phyloP scores from a whole-genome alignment of 2,329 filamentous ascomycete genomes.

The Penicillium glabrum region DNA sequence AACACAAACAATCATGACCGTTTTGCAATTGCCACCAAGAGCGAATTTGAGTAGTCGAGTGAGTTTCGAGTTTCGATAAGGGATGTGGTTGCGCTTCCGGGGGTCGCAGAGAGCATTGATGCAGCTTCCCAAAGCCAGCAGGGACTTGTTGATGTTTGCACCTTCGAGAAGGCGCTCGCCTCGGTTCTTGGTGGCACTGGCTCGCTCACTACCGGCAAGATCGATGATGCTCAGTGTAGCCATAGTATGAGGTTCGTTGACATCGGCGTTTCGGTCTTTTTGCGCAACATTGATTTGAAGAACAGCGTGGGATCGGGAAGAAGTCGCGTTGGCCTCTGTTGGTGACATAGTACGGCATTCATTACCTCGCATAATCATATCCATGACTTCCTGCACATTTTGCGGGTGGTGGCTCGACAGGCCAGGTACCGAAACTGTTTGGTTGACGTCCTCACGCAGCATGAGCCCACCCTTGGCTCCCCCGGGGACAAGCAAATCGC shows the following conservation, averaged over 20 bases:
- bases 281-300: constrained; percentile 95
- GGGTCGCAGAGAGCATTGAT: constrained; percentile 98
- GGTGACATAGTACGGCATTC: constrained; percentile 93
- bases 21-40: constrained; percentile 95
- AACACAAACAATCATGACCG: constrained; percentile 99
- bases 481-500: constrained; percentile 84
- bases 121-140: constrained; percentile 90
- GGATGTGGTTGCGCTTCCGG: constrained; percentile 87
- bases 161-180: constrained; percentile 89
- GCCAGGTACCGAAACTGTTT: constrained; percentile 86
- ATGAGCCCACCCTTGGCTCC: constrained; percentile 82
- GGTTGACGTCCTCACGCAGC: constrained; percentile 91
- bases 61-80: constrained; percentile 96
- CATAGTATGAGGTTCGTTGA: constrained; percentile 96
- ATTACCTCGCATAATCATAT: constrained; percentile 96
- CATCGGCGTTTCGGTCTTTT: constrained; percentile 86
- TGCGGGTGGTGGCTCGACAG: constrained; percentile 88
- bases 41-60: constrained; percentile 96
- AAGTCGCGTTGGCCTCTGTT: constrained; percentile 95
- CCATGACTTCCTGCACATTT: constrained; percentile 96
- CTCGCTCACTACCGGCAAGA: constrained; percentile 90
- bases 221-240: constrained; percentile 98
- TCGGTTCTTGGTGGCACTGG: constrained; percentile 93
- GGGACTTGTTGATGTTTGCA: constrained; percentile 98
- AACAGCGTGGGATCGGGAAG: constrained; percentile 93